These are phyloP conservation scores for Colletotrichum nymphaeae DNA, from an alignment of 2,329 filamentous ascomycete genomes.

Conservation along the genomic window DNA sequence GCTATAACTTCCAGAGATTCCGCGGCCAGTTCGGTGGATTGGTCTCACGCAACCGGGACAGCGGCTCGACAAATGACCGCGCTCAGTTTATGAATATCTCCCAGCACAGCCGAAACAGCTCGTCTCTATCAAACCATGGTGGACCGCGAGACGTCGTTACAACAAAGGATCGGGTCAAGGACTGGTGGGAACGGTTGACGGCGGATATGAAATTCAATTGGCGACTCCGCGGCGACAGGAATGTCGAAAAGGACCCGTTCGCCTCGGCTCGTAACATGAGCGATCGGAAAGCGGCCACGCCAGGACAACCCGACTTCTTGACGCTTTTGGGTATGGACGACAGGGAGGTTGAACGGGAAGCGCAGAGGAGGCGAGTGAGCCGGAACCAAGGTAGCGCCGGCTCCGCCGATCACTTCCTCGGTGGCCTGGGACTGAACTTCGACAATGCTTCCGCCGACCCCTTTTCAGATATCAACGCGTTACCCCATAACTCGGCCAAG, in stretches of 20 bases:
- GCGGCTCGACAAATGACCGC: slow-evolving; percentile 38
- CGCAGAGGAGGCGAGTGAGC: slow-evolving; percentile 48
- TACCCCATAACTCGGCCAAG: slow-evolving; percentile 52
- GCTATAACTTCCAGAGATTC: slow-evolving; percentile 49
- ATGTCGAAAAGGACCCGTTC: slow-evolving; percentile 42
- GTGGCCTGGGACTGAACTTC: slow-evolving; percentile 51
- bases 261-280: slow-evolving; percentile 41
- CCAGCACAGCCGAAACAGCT: slow-evolving; percentile 53
- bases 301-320: slow-evolving; percentile 55
- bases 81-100: slow-evolving; percentile 60
- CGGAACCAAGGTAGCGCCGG: slow-evolving; percentile 47
- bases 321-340: slow-evolving; percentile 57
- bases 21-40: slow-evolving; percentile 46
- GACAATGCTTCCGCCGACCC: slow-evolving; percentile 50
- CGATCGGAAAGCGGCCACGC: slow-evolving; percentile 35
- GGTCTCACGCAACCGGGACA: slow-evolving; percentile 57
- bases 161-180: slow-evolving; percentile 52
- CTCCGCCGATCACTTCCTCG: slow-evolving; percentile 52
- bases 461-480: slow-evolving; percentile 60
- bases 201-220: slow-evolving; percentile 53
- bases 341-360: slow-evolving; percentile 50
- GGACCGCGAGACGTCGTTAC: slow-evolving; percentile 39
- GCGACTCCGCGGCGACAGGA: slow-evolving; percentile 45
- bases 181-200: slow-evolving; percentile 58
- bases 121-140: slow-evolving; percentile 38